A percentile compares a stretch with the other conserved stretches of the same genome.
These are phyloP conservation scores for Sindora glabra DNA, from an alignment of 306 rosid species.

Conservation along the genomic window DNA sequence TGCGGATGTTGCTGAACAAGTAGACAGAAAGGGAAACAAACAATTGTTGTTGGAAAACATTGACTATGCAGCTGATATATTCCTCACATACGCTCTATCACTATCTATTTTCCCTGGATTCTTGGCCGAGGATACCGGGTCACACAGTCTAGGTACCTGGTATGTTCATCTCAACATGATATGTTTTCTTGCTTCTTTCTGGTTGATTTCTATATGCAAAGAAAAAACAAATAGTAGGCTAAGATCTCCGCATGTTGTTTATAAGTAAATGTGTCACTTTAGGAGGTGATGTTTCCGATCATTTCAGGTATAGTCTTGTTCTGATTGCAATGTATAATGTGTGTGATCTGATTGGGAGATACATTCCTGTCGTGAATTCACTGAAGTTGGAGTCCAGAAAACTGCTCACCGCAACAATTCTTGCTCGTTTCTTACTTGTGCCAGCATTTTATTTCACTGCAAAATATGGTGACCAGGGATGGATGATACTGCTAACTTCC, in stretches of 20 bases:
- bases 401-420: slow-evolving; percentile 23
- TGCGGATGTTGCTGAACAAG: slow-evolving; percentile 24
- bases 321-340: slow-evolving; percentile 67
- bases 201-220: too few species aligned
- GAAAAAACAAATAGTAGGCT: not conserved
- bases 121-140: slow-evolving; percentile 84
- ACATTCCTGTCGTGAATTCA: slow-evolving; percentile 48
- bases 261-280: not conserved
- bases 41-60: slow-evolving; percentile 58
- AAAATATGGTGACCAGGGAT: slow-evolving; percentile 68
- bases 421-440: slow-evolving; percentile 51
- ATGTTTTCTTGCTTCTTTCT: not conserved
- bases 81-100: slow-evolving; percentile 47
- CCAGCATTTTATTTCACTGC: slow-evolving; percentile 87
- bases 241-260: not conserved
- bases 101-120: slow-evolving; percentile 88
- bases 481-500: slow-evolving; percentile 81
- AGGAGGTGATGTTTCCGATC: not conserved
- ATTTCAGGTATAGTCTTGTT: slow-evolving; percentile 73
- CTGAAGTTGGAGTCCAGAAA: slow-evolving; percentile 60
- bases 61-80: slow-evolving; percentile 69
- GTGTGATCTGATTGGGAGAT: slow-evolving; percentile 75
- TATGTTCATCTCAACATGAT: slow-evolving; percentile 9
- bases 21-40: slow-evolving; percentile 49
- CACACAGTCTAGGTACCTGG: slow-evolving; percentile 77